phyloP scores from a whole-genome alignment of 2,329 filamentous ascomycete genomes.

The Xylariaceae sp. region DNA sequence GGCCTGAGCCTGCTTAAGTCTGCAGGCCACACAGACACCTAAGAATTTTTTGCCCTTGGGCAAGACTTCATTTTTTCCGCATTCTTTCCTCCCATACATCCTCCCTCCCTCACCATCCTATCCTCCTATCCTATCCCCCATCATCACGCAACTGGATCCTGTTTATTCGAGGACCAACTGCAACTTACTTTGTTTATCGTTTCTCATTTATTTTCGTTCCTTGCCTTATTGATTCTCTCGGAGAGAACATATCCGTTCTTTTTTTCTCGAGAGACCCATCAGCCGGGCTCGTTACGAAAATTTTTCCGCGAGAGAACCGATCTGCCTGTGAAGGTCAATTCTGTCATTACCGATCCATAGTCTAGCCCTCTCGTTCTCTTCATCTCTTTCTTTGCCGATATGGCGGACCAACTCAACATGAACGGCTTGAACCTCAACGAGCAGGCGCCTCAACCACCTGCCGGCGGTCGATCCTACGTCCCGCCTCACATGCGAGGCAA shows the following conservation, averaged over 20 bases:
- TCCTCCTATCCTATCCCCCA: constrained; percentile 12
- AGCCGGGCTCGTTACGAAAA: constrained; percentile 28
- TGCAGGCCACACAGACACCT: constrained; percentile 23
- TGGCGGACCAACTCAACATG: constrained; percentile 85
- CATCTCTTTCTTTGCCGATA: constrained; percentile 41
- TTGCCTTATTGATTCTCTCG: constrained; percentile 25
- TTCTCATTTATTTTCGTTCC: constrained; percentile 21
- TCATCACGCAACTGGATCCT: constrained; percentile 17
- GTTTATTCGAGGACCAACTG: constrained; percentile 17
- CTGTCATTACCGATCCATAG: constrained; percentile 8
- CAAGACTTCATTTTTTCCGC: constrained; percentile 13
- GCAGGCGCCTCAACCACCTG: constrained; percentile 33
- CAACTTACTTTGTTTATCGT: constrained; percentile 17
- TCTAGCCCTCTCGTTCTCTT: constrained; percentile 10
- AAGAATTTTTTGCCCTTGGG: constrained; percentile 21
- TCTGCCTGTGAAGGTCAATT: constrained; percentile 12
- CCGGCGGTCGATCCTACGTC: constrained; percentile 63
- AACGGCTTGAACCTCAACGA: constrained; percentile 61
- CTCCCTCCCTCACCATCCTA: constrained; percentile 11
- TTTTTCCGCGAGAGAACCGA: constrained; percentile 16
- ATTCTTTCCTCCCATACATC: constrained; percentile 12
- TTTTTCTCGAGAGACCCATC: constrained; percentile 29
- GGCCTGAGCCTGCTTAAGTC: constrained; percentile 15
- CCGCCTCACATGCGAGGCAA: constrained; percentile 74
- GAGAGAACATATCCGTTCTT: constrained; percentile 29